These are phyloP conservation scores for Phytopythium oedochilum DNA, from an alignment of 352 stramenopile genomes.

Conservation along the genomic window DNA sequence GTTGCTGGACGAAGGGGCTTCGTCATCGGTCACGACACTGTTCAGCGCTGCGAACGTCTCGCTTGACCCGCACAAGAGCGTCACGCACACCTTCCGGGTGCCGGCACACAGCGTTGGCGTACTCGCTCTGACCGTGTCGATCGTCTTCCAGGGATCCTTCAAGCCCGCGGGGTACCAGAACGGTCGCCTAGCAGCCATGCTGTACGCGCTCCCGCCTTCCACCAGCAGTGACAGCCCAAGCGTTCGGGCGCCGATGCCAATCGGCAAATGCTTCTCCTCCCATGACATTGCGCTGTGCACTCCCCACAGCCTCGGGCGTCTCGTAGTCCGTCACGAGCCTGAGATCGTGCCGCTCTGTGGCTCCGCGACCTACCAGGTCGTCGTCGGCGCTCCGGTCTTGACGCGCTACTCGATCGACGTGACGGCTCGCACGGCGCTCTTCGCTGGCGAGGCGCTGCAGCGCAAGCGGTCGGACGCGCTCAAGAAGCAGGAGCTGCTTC, in stretches of 20 bases:
- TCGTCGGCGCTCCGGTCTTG: conserved; percentile 61
- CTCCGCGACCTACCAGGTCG: conserved; percentile 63
- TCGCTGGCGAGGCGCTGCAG: conserved; percentile 41
- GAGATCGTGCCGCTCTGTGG: conserved; percentile 37
- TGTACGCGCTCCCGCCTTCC: conserved; percentile 50
- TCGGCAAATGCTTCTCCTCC: conserved; percentile 49
- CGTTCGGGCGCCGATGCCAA: conserved; percentile 24
- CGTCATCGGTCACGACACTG: conserved; percentile 16
- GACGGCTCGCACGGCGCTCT: conserved; percentile 32
- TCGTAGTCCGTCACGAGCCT: conserved; percentile 65
- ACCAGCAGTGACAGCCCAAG: conserved; percentile 6
- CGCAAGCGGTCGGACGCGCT: conserved; percentile 46
- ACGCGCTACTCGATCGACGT: conserved; percentile 71
- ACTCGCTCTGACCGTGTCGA: conserved; percentile 46
- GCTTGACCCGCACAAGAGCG: conserved; percentile 53
- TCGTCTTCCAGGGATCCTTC: conserved; percentile 78
- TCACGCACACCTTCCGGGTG: conserved; percentile 60
- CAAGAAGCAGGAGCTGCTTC: conserved; percentile 64
- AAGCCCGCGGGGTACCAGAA: conserved; percentile 66
- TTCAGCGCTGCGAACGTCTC: conserved; percentile 40
- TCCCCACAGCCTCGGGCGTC: conserved; percentile 53
- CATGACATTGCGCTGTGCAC: conserved; percentile 60
- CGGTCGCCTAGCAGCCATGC: conserved; percentile 63
- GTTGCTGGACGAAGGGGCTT: conserved; percentile 2
- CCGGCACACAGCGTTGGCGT: conserved; percentile 31